Base-by-base conservation (phyloP, 768 basidiomycete species). In the Amanita inopinata region DNA sequence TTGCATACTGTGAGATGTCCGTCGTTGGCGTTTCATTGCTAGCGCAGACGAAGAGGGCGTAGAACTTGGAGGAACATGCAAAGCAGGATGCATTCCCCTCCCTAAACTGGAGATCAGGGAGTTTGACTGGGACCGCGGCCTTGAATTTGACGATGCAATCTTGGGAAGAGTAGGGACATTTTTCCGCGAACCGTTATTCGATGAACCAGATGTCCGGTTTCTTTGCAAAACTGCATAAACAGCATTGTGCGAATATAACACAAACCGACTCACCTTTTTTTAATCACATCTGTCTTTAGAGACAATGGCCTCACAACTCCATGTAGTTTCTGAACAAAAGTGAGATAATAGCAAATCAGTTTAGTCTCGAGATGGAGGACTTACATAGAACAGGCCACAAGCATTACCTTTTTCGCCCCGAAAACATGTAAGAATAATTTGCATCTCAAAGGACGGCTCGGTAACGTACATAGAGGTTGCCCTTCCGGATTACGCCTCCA, bases 261-360 rank as follows among this genome's bases (percentile, higher is more conserved):
- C 23, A 14, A 18, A 12, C 40, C n/a, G n/a, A 46, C 65, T 17
- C 53, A 88, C 88, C 88, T 71, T 69, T 96, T 97, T 80, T 97
- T 96, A 64, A 94, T 96, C 34, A 93, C 84, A 58, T 97, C 90
- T 32, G 93, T 97, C 73, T 96, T 96, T 48, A 98, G 73, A 28
- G 91, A 93, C 49, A 94, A 67, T 5, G 94, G 94, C 41, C 94
- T 76, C 4, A 92, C 87, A 38, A 97, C 92, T 35, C 91, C 91
- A 55, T 98, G 94, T 28, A 98, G 66, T 80, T 97, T 97, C 88
- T 93, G 52, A 25, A 44, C 27, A 40, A 52, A 42, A 28, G 40
- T 39, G 37, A 48, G 31, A 22, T 49, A 46, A 33, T 33, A n/a
- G n/a, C n/a, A n/a, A n/a, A n/a, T 41, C 24, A 15, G 23, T 24